Evolutionary conservation across 805 yeast species (phyloP), one percentile per base, ranked within the genome.

Genomic region (Yamadazyma phyllophila): DNA sequence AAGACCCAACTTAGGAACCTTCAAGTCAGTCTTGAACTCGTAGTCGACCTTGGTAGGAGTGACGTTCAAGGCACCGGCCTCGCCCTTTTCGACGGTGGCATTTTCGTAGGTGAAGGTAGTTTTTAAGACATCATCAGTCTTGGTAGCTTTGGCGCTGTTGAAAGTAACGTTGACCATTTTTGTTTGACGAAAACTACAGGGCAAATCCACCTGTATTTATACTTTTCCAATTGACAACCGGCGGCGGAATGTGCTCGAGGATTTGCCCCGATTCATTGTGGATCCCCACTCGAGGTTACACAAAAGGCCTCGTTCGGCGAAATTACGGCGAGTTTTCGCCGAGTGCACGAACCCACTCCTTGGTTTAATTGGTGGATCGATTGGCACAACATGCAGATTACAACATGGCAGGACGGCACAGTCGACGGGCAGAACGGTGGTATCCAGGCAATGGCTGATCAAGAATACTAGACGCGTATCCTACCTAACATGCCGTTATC

Each of bases 1-100:
- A 52, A 91, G 74, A 57, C 98, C 98, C 40, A 89, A 78, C 67
- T 85, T 89, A 57, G 96, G 96, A 36, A 83, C 81, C 46, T 75
- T 77, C 62, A 88, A 76, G 57, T 89, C 95, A 42, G 88, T 83
- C 67, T 88, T 88, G 77, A 91, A 92, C 62, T 89, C 84, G 61
- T 88, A 88, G 54, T 88, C 85, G 52, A 77, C 77, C 46, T 77
- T 61, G 44, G 83, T 78, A 16, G 96, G 96, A 15, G 83, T 81
- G 43, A 91, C 95, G 36, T 69, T 61, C 59, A 76, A 77, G 44
- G 73, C 63, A 31, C 85, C 88, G 35, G 67, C 72, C 17, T 67
- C 67, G 26, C 68, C 61, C 52, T 74, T 72, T 49, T 79, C 77
- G 38, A 88, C 96, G 44, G 76, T 53, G n/a, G 95, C 84, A 56